Evolutionary conservation across 164 flowering plant species (phyloP), one percentile per base, ranked within the genome.

Genomic region (Stephania japonica): DNA sequence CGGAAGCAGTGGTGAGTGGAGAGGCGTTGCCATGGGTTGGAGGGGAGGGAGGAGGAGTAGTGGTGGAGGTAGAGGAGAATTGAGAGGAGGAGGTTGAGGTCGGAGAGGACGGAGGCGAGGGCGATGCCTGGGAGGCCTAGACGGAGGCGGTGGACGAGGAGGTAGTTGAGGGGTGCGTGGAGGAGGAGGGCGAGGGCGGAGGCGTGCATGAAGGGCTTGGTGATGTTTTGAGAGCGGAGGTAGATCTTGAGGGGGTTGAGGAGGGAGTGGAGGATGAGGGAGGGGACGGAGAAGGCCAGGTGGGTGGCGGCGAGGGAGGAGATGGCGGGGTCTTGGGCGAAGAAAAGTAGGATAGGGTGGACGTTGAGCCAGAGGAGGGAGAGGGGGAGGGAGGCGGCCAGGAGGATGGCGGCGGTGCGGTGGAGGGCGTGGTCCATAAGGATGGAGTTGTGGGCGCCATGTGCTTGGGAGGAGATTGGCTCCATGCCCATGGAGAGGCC

Each of bases 401-500:
- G 14, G 42, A 89, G 83, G 14, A 91, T 75, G 6, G 73, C 13
- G 12, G 85, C 65, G 21, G 91, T 88, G 42, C 86, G 79, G 25
- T 80, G 85, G 3, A 86, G 83, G 76, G 91, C 84, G 38, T 79
- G 90, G 68, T 76, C 77, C 78, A 91, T 72, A 24, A 91, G 78
- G 16, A 73, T 61, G 84, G 82, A 87, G 59, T 78, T 86, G n/a
- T 81, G 77, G 67, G 92, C 93, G 9, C 92, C 92, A 67, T 41
- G 84, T 6, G 93, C 97, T 80, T 91, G 93, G 44, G 83, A 81
- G 19, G 86, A 86, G 18, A 91, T 81, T 65, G 91, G 78, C 56
- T 91, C 92, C 91, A 86, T 88, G 73, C 97, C 97, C 83, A 85
- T 76, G 43, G 92, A 79, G 0, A 91, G 86, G 64, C 93, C 93